Base-by-base conservation (phyloP, 176 grass and related monocot species). In the Rhipidocladum racemiflorum region DNA sequence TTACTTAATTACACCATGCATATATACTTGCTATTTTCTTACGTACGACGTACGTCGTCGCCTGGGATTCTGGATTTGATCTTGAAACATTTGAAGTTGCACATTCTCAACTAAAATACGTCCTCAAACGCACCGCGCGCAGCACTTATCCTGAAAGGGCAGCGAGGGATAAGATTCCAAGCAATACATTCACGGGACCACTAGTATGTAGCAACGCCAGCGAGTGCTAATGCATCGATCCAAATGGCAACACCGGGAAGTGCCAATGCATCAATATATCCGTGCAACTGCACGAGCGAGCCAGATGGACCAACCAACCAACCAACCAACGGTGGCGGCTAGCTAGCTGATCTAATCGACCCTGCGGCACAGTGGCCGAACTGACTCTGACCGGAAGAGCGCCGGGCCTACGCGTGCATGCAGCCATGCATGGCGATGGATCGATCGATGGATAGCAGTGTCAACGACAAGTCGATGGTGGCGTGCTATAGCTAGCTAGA, bases 401-500 rank as follows among this genome's bases (percentile, higher is more conserved):
- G 54, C 32, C 20, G 12, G 35, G 39, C 67, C 38, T 30, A 63
- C 15, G 30, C 5, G 0, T 28, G 62, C 59, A 29, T 23, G 40
- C 74, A 62, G 6, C 13, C 60, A 63, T 63, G 61, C 65, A 64
- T 35, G 59, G 42, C 10, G 25, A 61, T 6, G 24, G 12, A 61
- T 5, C 1, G 50, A 59, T 57, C 74, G 38, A 45, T 32, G 40
- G 39, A 56, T 70, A 49, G 18, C 65, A 5, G 59, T 81, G 78
- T 70, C 78, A 81, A 70, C 78, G 64, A 80, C 78, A 81, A 13
- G 75, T 53, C 40, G 57, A 18, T 77, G 23, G 38, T 24, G 40
- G 24, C 24, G 75, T 77, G 75, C 75, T n/a, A n/a, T n/a, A n/a
- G n/a, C n/a, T 77, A 45, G 54, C 17, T 49, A 21, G 60, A 28